Percentiles rank a stretch among this genome's conserved stretches.
These are phyloP conservation scores for Sphenostylis stenocarpa DNA, from an alignment of 306 rosid genomes.

Conservation along the genomic window DNA sequence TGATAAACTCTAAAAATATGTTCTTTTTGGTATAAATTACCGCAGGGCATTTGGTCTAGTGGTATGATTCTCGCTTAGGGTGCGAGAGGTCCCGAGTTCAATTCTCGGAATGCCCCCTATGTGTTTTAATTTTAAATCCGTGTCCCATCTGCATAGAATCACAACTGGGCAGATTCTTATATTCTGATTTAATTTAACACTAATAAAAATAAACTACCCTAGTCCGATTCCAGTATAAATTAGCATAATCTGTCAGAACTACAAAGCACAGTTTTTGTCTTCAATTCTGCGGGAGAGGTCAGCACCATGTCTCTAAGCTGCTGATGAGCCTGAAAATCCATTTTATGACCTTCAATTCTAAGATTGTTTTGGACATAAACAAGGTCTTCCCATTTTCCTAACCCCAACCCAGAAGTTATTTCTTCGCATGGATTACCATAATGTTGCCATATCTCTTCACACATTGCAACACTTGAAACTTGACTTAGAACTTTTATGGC, in stretches of 20 bases:
- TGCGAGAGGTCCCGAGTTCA: constrained; percentile 44
- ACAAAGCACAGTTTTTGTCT: constrained; percentile 26
- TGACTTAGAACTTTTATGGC: constrained; percentile 62
- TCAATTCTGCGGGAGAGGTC: constrained; percentile 25
- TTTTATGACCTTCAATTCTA: constrained; percentile 45
- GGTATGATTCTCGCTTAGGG: constrained; percentile 43
- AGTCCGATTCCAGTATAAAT: background rate
- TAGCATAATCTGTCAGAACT: constrained; percentile 29
- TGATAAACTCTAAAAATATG: too few relatives aligned
- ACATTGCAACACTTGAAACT: constrained; percentile 52
- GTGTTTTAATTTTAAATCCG: background rate
- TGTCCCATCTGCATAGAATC: background rate
- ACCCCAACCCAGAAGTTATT: constrained; percentile 31
- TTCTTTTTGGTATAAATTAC: too few relatives aligned
- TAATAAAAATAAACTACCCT: background rate
- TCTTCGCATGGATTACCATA: constrained; percentile 33
- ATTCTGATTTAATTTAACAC: background rate
- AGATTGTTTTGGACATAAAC: constrained; percentile 56
- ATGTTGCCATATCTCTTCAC: constrained; percentile 51
- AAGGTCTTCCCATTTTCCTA: constrained; percentile 48
- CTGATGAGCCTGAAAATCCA: constrained; percentile 19
- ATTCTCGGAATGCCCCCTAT: constrained; percentile 37
- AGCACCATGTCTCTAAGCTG: constrained; percentile 19
- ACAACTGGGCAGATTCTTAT: too few relatives aligned
- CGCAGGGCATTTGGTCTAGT: constrained; percentile 44